phyloP scores from a whole-genome alignment of 2,329 filamentous ascomycete species.

The Beauveria brongniartii region DNA sequence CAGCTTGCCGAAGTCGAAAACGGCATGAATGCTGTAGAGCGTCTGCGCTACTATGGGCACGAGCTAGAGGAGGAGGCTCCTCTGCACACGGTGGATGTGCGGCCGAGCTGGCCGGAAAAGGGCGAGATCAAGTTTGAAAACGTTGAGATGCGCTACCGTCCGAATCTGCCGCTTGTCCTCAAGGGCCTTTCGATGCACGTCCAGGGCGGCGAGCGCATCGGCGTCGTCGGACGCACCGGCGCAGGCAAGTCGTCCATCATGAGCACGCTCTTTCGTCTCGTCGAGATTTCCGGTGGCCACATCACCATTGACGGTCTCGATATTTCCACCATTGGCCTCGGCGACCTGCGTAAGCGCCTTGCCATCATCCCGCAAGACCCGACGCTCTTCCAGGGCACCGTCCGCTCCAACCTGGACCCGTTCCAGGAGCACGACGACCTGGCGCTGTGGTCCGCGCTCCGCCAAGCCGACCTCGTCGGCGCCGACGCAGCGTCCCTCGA shows the following conservation, averaged over 20 bases:
- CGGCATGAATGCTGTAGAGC: conserved; percentile 94
- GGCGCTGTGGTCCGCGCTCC: conserved; percentile 68
- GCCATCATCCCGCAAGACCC: conserved; percentile 82
- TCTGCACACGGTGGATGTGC: conserved; percentile 65
- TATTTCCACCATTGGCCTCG: conserved; percentile 65
- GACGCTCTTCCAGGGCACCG: conserved; percentile 72
- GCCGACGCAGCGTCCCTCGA: conserved; percentile 52
- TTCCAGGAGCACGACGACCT: conserved; percentile 72
- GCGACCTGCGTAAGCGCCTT: conserved; percentile 66
- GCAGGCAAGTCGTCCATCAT: conserved; percentile 81
- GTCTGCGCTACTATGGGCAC: conserved; percentile 82
- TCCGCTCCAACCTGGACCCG: conserved; percentile 72
- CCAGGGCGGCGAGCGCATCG: conserved; percentile 67
- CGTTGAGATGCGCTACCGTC: conserved; percentile 72
- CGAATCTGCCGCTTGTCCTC: conserved; percentile 63
- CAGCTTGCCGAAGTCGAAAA: conserved; percentile 95
- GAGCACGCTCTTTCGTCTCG: conserved; percentile 71
- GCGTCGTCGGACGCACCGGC: conserved; percentile 73
- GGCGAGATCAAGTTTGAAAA: conserved; percentile 73
- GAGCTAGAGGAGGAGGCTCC: conserved; percentile 85
- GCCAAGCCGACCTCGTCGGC: conserved; percentile 65
- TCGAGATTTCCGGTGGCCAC: conserved; percentile 54
- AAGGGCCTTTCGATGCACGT: conserved; percentile 65
- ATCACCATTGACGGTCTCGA: conserved; percentile 60
- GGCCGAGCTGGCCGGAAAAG: conserved; percentile 72